Percentiles rank a stretch among this genome's conserved stretches.
Conservation (phyloP, 352 stramenopile genomes). For the Phytophthora agathidicida region DNA sequence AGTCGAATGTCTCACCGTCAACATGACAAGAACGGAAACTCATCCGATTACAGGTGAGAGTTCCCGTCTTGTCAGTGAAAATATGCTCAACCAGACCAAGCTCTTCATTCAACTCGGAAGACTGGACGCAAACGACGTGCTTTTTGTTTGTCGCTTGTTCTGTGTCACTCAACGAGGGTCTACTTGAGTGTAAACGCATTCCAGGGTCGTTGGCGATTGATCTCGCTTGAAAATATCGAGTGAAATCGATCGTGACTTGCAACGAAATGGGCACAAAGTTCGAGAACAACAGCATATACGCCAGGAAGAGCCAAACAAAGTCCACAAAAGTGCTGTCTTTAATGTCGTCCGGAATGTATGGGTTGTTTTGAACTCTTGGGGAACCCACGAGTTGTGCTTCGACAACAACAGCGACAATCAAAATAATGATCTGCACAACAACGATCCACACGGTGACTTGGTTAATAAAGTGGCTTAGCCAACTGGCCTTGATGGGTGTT, state of each 20-base stretch:
- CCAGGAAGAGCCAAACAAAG: constrained; percentile 62
- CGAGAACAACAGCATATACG: constrained; percentile 92
- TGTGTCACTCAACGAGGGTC: constrained; percentile 6
- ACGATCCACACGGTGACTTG: constrained; percentile 82
- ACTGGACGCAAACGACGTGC: constrained; percentile 69
- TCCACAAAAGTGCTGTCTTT: constrained; percentile 40
- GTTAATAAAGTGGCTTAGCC: constrained; percentile 84
- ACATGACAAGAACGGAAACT: constrained; percentile 93
- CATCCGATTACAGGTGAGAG: constrained; percentile 94
- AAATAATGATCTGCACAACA: constrained; percentile 62
- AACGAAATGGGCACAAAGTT: constrained; percentile 94
- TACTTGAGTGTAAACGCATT: constrained; percentile 52
- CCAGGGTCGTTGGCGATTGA: constrained; percentile 75
- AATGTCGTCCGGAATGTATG: constrained; percentile 50
- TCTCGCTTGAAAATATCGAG: constrained; percentile 79
- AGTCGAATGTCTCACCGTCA: constrained; percentile 70
- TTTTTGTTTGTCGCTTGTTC: constrained; percentile 37
- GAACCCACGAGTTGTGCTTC: constrained; percentile 44
- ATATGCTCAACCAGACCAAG: constrained; percentile 96
- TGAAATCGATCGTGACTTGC: constrained; percentile 90
- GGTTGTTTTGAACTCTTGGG: constrained; percentile 37
- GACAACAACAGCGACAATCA: constrained; percentile 52
- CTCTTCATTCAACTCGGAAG: constrained; percentile 91
- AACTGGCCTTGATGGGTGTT: constrained; percentile 75
- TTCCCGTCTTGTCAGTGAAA: constrained; percentile 96